phyloP scores from a whole-genome alignment of 164 flowering plant species.

The Nelumbo lutea region DNA sequence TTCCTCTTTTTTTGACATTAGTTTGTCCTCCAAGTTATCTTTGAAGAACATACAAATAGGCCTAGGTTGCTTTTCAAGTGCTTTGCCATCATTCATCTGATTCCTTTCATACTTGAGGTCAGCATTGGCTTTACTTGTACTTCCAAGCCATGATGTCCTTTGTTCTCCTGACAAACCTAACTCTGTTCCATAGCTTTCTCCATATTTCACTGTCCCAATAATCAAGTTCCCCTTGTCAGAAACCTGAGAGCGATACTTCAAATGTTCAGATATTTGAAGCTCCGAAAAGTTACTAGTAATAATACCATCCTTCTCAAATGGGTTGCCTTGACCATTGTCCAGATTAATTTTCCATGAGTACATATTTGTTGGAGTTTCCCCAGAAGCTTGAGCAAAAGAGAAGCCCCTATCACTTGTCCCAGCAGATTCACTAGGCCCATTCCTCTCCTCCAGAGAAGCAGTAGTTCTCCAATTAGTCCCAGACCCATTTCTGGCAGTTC shows the following conservation, averaged over 20 bases:
- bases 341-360: slow-evolving; percentile 46
- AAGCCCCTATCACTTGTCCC: slow-evolving; percentile 38
- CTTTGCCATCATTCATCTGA: slow-evolving; percentile 32
- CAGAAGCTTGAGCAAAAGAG: slow-evolving; percentile 38
- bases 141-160: slow-evolving; percentile 45
- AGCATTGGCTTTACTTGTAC: slow-evolving; percentile 37
- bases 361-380: slow-evolving; percentile 48
- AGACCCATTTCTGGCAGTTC: slow-evolving; percentile 42
- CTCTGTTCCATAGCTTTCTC: slow-evolving; percentile 29
- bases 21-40: slow-evolving; percentile 31
- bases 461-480: slow-evolving; percentile 40
- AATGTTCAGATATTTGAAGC: slow-evolving; percentile 30
- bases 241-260: slow-evolving; percentile 25
- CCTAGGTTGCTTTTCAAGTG: slow-evolving; percentile 28
- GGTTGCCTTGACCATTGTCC: slow-evolving; percentile 37
- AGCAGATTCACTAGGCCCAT: slow-evolving; percentile 24
- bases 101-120: slow-evolving; percentile 35
- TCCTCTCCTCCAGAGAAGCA: slow-evolving; percentile 27
- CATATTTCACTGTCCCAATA: slow-evolving; percentile 21
- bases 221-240: slow-evolving; percentile 21
- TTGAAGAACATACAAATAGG: slow-evolving; percentile 20
- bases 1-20: slow-evolving; percentile 23
- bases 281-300: slow-evolving; percentile 23
- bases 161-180: slow-evolving; percentile 34
- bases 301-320: slow-evolving; percentile 22